Percentiles rank a stretch among this genome's conserved stretches.
Conservation (phyloP, 2,329 filamentous ascomycete species). For the Venturia pyrina region DNA sequence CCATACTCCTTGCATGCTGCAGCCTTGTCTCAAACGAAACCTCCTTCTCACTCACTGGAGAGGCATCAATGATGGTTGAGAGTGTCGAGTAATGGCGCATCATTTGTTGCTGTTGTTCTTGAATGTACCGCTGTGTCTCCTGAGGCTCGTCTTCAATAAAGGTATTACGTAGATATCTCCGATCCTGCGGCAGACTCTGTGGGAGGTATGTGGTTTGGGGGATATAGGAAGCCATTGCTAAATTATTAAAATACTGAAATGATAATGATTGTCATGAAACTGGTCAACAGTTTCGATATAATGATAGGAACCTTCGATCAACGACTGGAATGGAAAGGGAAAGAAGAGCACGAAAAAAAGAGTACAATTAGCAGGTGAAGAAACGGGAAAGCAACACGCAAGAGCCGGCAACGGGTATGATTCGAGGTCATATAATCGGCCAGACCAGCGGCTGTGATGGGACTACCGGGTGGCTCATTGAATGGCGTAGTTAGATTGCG, state of each 20-base stretch:
- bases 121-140: not conserved
- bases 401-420: not conserved
- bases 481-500: not conserved
- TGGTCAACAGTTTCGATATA: constrained; percentile 32
- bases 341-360: not conserved
- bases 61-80: constrained; percentile 15
- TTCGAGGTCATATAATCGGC: constrained; percentile 6
- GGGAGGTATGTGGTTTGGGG: constrained; percentile 16
- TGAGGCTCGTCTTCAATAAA: constrained; percentile 47
- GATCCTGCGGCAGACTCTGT: constrained; percentile 21
- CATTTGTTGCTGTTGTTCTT: constrained; percentile 3
- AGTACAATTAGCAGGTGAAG: not conserved
- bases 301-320: constrained; percentile 32
- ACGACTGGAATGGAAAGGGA: constrained; percentile 24
- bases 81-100: constrained; percentile 7
- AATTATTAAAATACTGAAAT: constrained; percentile 18
- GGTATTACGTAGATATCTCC: constrained; percentile 49
- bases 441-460: constrained; percentile 1
- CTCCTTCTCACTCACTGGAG: constrained; percentile 43
- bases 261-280: constrained; percentile 20
- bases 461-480: not conserved
- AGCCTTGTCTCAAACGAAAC: constrained; percentile 64
- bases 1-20: not conserved
- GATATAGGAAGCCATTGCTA: constrained; percentile 18
- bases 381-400: not conserved